Evolutionary conservation across 2,329 filamentous ascomycete species (phyloP).

Genomic region (Neocatenulostroma microsporum): DNA sequence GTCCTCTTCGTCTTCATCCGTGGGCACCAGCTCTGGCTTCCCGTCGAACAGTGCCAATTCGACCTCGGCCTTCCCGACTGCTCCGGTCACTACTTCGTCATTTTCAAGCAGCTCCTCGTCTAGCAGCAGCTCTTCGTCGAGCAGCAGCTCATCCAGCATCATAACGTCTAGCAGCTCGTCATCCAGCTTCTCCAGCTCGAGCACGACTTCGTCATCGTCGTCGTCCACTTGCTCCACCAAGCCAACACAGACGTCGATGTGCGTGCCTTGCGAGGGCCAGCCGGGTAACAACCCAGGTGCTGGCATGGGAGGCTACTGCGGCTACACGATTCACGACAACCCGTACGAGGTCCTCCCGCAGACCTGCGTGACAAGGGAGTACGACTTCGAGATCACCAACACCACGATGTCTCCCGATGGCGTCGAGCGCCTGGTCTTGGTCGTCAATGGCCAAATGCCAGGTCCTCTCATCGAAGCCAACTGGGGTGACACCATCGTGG

Average conservation of each 20-base stretch:
- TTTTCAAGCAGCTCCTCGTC: too few relatives aligned
- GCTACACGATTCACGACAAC: slow-evolving; percentile 29
- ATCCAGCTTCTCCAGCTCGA: not conserved
- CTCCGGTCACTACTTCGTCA: too few relatives aligned
- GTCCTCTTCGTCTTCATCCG: not conserved
- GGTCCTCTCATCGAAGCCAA: slow-evolving; percentile 52
- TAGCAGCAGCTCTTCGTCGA: too few relatives aligned
- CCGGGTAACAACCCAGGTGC: slow-evolving; percentile 22
- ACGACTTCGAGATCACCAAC: slow-evolving; percentile 37
- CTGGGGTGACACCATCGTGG: slow-evolving; percentile 31
- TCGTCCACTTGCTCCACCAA: not conserved
- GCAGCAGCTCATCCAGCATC: too few relatives aligned
- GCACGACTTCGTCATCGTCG: not conserved
- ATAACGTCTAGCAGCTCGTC: too few relatives aligned
- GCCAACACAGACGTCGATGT: slow-evolving; percentile 12
- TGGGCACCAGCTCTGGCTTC: not conserved
- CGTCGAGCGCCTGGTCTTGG: slow-evolving; percentile 27
- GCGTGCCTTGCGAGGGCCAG: slow-evolving; percentile 25
- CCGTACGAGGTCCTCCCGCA: slow-evolving; percentile 31
- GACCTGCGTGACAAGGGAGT: slow-evolving; percentile 35
- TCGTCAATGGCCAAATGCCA: slow-evolving; percentile 47
- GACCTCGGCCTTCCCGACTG: not conserved
- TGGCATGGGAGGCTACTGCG: too few relatives aligned
- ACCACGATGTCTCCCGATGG: slow-evolving; percentile 42
- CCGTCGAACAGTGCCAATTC: not conserved